phyloP scores from a whole-genome alignment of 768 basidiomycete genomes.

The Xerocomellus dryophilus region DNA sequence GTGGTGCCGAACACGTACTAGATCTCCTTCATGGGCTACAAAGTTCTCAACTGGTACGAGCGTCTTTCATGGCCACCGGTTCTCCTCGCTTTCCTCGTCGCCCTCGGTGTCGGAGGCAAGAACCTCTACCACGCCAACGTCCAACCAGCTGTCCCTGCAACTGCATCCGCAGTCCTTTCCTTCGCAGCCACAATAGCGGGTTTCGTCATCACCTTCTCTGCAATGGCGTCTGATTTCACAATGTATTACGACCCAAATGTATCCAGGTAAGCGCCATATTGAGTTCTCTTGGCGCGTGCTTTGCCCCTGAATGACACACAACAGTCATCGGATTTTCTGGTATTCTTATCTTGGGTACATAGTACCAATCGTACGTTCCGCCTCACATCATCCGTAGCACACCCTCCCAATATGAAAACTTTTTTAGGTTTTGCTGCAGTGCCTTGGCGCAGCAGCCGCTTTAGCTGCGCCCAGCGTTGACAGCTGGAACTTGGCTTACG shows the following conservation, averaged over 20 bases:
- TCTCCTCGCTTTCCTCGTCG: constrained; percentile 67
- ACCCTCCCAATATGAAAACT: not conserved
- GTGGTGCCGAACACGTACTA: constrained; percentile 15
- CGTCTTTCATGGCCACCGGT: constrained; percentile 75
- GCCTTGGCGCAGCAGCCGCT: constrained; percentile 68
- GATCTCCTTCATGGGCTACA: constrained; percentile 67
- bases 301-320: constrained; percentile 6
- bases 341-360: constrained; percentile 67
- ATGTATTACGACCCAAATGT: constrained; percentile 61
- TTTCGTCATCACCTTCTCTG: constrained; percentile 62
- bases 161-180: constrained; percentile 51
- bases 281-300: not conserved
- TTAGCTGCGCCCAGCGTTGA: constrained; percentile 53
- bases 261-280: constrained; percentile 44
- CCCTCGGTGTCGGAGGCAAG: constrained; percentile 70
- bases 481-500: constrained; percentile 54
- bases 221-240: constrained; percentile 70
- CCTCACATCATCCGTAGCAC: constrained; percentile 9
- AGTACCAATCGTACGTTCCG: constrained; percentile 50
- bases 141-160: constrained; percentile 48
- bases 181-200: constrained; percentile 73
- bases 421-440: constrained; percentile 39
- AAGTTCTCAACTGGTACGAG: constrained; percentile 70
- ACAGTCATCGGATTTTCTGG: constrained; percentile 57
- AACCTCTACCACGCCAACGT: constrained; percentile 52